These are phyloP conservation scores for Cymodocea nodosa DNA, from an alignment of 116 monocot species.

Conservation along the genomic window DNA sequence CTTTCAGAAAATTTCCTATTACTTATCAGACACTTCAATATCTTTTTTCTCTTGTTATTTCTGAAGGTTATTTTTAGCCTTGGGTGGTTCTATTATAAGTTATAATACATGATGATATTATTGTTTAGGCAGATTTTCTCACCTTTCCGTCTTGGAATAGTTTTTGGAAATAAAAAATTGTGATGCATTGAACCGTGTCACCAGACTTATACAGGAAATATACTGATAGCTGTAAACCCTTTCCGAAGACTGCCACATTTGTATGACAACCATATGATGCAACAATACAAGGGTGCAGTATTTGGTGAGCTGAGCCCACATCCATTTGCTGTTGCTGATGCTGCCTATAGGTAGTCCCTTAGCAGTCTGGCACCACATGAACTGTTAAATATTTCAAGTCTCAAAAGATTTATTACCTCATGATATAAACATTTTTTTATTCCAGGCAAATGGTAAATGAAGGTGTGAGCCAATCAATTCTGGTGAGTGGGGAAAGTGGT, in stretches of 20 bases:
- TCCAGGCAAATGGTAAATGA: constrained; percentile 69
- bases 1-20: too few species aligned
- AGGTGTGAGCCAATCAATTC: constrained; percentile 61
- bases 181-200: background rate
- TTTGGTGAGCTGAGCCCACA: constrained; percentile 81
- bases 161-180: background rate
- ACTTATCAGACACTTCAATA: too few species aligned
- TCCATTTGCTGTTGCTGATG: constrained; percentile 88
- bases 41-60: too few species aligned
- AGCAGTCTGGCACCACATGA: background rate
- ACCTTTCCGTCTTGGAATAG: background rate
- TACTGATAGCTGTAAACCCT: constrained; percentile 90
- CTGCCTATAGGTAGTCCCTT: constrained; percentile 56
- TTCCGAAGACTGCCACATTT: constrained; percentile 77
- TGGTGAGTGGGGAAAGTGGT: constrained; percentile 91
- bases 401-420: background rate
- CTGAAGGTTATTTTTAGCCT: too few species aligned
- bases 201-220: constrained; percentile 84
- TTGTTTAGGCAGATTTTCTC: too few species aligned
- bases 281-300: constrained; percentile 65
- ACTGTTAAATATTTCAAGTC: background rate
- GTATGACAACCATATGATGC: constrained; percentile 72
- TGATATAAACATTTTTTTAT: background rate
- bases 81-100: too few species aligned
- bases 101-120: too few species aligned